These are phyloP conservation scores for Bretschneidera sinensis DNA, from an alignment of 345 rosid genomes.

Conservation along the genomic window DNA sequence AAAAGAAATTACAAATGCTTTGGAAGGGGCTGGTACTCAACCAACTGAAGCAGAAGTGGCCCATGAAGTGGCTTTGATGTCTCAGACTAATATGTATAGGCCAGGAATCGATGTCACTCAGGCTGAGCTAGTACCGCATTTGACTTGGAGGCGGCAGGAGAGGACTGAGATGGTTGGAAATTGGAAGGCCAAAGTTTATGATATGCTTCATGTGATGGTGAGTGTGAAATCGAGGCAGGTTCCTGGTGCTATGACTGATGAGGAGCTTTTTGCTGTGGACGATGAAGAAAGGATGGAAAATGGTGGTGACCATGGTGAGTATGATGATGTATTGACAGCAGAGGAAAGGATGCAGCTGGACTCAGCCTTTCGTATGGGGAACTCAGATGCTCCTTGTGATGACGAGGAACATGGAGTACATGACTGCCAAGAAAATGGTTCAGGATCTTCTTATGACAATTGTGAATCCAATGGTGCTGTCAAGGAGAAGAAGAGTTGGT, in stretches of 20 bases:
- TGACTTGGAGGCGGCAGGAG: conserved; percentile 98
- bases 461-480: conserved; percentile 47
- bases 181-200: conserved; percentile 97
- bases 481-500: conserved; percentile 95
- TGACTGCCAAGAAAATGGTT: conserved; percentile 59
- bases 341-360: conserved; percentile 88
- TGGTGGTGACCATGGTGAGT: conserved; percentile 57
- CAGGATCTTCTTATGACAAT: conserved; percentile 48
- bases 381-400: conserved; percentile 57
- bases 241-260: conserved; percentile 99
- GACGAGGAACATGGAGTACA: conserved; percentile 63
- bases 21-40: conserved; percentile 95
- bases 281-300: conserved; percentile 62
- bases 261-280: conserved; percentile 87
- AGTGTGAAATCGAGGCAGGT: conserved; percentile 95
- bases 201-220: conserved; percentile 96
- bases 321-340: conserved; percentile 76
- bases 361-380: conserved; percentile 65
- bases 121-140: conserved; percentile 85
- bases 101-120: conserved; percentile 99
- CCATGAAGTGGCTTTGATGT: conserved; percentile 90
- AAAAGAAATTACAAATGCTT: conserved; percentile 88
- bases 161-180: conserved; percentile 87
- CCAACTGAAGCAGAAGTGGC: conserved; percentile 94
- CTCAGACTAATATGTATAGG: conserved; percentile 97